Evolutionary conservation across 768 basidiomycete genomes (phyloP).

Genomic region (Tricholoma bakamatsutake): DNA sequence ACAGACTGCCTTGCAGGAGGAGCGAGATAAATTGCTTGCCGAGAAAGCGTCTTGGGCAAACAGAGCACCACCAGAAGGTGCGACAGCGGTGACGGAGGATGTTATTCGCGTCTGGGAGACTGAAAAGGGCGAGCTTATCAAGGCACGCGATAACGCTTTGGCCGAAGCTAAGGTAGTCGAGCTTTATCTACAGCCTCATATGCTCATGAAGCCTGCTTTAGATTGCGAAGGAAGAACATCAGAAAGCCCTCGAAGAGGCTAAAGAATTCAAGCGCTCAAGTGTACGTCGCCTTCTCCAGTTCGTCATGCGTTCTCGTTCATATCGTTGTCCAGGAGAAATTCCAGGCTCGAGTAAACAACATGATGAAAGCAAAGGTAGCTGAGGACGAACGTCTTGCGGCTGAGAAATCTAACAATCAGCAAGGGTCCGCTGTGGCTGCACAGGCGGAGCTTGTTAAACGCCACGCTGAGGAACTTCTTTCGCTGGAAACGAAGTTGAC

Average conservation of each 20-base stretch:
- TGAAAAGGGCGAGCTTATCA: constrained; percentile 54
- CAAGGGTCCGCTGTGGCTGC: constrained; percentile 21
- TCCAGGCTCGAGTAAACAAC: constrained; percentile 47
- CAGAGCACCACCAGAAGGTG: constrained; percentile 22
- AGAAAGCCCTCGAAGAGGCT: constrained; percentile 38
- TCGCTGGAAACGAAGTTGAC: constrained; percentile 47
- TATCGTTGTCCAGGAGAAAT: constrained; percentile 46
- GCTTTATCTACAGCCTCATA: background rate
- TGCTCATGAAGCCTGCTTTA: constrained; percentile 13
- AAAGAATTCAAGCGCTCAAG: constrained; percentile 38
- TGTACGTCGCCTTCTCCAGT: constrained; percentile 19
- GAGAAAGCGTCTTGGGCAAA: constrained; percentile 47
- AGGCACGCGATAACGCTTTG: constrained; percentile 55
- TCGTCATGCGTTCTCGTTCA: background rate
- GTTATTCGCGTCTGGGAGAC: constrained; percentile 43
- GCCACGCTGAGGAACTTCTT: constrained; percentile 56
- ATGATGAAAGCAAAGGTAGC: constrained; percentile 45
- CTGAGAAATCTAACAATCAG: constrained; percentile 50
- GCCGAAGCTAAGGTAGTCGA: constrained; percentile 48
- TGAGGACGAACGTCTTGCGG: constrained; percentile 42
- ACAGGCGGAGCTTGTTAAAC: constrained; percentile 39
- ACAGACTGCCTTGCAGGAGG: constrained; percentile 48
- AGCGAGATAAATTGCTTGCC: constrained; percentile 56
- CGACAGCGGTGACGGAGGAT: constrained; percentile 19
- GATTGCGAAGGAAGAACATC: constrained; percentile 36